Evolutionary conservation across 129 eudicot species (phyloP), one percentile per base, ranked within the genome.

Genomic region (Centella asiatica): DNA sequence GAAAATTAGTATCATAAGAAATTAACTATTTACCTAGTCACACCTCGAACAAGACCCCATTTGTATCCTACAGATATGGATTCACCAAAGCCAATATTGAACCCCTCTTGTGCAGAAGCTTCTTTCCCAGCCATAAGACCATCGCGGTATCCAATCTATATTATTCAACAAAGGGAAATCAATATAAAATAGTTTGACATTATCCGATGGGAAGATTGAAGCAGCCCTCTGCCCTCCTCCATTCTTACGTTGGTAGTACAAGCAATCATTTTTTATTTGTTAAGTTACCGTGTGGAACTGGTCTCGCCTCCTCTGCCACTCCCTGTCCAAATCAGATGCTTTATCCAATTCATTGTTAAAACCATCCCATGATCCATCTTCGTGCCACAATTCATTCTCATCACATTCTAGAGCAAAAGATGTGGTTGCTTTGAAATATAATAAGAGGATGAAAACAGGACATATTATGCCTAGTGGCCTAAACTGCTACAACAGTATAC

Each of bases 291-390:
- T 77, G 57, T 84, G 83, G 48, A 84, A 84, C 60, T 84, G 85
- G 31, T 87, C 64, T 49, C 74, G 81, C 77, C 98, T 73, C 69
- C 72, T 84, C 60, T 73, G 73, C 90, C 95, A 81, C 72, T 90
- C 95, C 62, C 94, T 77, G 60, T 87, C 87, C 63, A 84, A 53
- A 34, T 79, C 89, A 65, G 79, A 79, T 31, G 76, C 44, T 18
- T 66, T 68, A 61, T 67, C 65, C 52, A 58, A 64, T 62, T 71
- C 72, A 31, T 55, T 83, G 37, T 51, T 74, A 58, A 71, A 61
- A 78, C 37, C 81, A 63, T 76, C 69, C 74, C 73, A 82, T 53
- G 72, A 77, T 66, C 49, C 86, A 72, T 85, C 92, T 47, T 79
- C 84, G 44, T 71, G 64, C 85, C 90, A 87, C 25, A 62, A 49